Conservation (phyloP, 2,329 filamentous ascomycete genomes). For the Fusarium chaquense region DNA sequence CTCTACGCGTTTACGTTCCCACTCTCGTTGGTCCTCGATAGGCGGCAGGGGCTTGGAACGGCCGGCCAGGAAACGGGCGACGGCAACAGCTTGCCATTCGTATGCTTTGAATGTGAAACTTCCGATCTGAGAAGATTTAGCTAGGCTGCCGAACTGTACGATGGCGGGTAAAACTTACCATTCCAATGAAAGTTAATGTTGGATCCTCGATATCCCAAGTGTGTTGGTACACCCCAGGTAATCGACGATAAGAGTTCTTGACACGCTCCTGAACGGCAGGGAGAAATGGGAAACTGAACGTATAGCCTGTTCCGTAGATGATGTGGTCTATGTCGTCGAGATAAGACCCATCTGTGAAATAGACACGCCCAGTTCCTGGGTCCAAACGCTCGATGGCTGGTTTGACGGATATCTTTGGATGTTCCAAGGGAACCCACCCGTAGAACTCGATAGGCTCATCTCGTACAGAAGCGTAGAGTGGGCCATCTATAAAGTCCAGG, state of each 20-base stretch:
- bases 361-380: conserved; percentile 2
- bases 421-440: conserved; percentile 31
- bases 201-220: conserved; percentile 38
- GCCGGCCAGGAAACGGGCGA: conserved; percentile 27
- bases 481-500: conserved; percentile 3
- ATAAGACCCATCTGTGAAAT: conserved; percentile 22
- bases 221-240: conserved; percentile 32
- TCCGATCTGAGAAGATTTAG: neutral
- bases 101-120: conserved; percentile 43
- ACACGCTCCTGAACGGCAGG: conserved; percentile 15
- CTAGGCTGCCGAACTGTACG: accelerated
- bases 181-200: conserved; percentile 31
- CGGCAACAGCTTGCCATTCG: conserved; percentile 39
- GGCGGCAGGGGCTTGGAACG: conserved; percentile 19
- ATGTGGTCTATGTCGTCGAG: conserved; percentile 26
- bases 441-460: conserved; percentile 18
- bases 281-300: conserved; percentile 28
- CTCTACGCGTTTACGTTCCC: conserved; percentile 27
- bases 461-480: conserved; percentile 23
- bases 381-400: conserved; percentile 21
- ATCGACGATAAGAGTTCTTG: conserved; percentile 18
- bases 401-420: conserved; percentile 31
- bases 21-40: conserved; percentile 30
- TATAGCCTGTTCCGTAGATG: conserved; percentile 33
- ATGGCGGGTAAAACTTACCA: neutral